These are phyloP conservation scores for Claviceps maximensis DNA, from an alignment of 2,329 filamentous ascomycete genomes.

Conservation along the genomic window DNA sequence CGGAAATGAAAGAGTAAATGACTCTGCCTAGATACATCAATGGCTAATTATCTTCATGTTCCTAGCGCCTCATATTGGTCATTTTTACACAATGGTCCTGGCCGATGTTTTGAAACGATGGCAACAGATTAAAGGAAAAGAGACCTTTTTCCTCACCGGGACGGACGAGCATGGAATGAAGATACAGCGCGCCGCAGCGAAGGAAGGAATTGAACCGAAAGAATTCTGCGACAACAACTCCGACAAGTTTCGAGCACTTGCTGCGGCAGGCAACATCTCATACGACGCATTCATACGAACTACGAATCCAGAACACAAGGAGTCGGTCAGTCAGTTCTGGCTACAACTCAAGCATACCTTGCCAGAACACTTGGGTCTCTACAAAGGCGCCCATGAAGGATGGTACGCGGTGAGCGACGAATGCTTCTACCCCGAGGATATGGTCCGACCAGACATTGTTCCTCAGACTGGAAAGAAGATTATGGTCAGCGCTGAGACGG, in stretches of 20 bases:
- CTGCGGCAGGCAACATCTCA: conserved; percentile 52
- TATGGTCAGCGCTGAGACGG: conserved; percentile 75
- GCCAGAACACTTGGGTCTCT: conserved; percentile 58
- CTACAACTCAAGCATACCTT: conserved; percentile 46
- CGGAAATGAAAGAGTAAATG: not conserved
- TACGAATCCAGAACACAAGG: conserved; percentile 68
- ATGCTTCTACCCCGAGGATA: conserved; percentile 76
- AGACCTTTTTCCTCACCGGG: conserved; percentile 70
- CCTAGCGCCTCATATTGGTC: conserved; percentile 80
- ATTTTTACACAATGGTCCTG: conserved; percentile 86
- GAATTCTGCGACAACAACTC: conserved; percentile 82
- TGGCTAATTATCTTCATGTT: not conserved
- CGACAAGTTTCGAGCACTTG: conserved; percentile 64
- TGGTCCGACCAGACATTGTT: conserved; percentile 61
- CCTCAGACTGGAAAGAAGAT: conserved; percentile 71
- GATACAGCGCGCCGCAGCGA: conserved; percentile 73
- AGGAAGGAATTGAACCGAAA: conserved; percentile 58
- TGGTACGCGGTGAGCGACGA: conserved; percentile 98
- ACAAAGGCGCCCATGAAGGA: conserved; percentile 74
- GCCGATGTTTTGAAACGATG: conserved; percentile 87
- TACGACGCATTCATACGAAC: conserved; percentile 89
- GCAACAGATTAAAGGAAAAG: conserved; percentile 60
- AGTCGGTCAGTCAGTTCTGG: conserved; percentile 86
- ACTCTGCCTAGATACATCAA: not conserved
- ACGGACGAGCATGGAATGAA: conserved; percentile 98